Evolutionary conservation across 225 moss, liverwort and hornwort genomes (phyloP), one percentile per base, ranked within the genome.

Genomic region (Antitrichia curtipendula): DNA sequence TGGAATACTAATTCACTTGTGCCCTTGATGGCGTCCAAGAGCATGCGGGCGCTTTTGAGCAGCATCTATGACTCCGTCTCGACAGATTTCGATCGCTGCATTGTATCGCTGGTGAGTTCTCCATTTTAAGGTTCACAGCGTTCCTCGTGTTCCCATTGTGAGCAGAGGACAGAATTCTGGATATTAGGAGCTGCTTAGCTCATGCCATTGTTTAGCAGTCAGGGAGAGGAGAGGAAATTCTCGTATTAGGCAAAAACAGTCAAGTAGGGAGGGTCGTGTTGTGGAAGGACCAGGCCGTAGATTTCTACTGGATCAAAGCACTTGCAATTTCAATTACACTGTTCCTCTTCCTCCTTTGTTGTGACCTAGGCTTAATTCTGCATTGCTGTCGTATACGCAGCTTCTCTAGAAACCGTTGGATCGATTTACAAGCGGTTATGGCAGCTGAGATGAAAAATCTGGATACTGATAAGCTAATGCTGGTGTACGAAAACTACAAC

Each of bases 401-500:
- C 83, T 93, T 91, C 91, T 87, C 60, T 87, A 92, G 58, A 90
- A 89, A 68, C 91, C 92, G 41, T 71, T 97, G 84, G 92, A 96
- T 87, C 94, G 91, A 43, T 91, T 63, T 95, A 82, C 94, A 92
- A 89, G 94, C 90, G 71, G 95, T 95, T 93, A 95, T 96, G 97
- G 99, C 93, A 78, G 92, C 96, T 82, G 96, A 97, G 89, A 95
- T 95, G 52, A 99, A 94, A 90, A 96, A 95, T 83, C 28, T 95
- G 82, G 96, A 99, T 87, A 96, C 94, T 50, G 95, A 95, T 81
- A 95, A 95, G 95, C 95, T 96, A 91, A 91, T 96, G 93, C 91
- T 98, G 87, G 97, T 99, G 52, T 97, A 96, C 87, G 97, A 99
- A 88, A 99, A 99, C 76, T 99, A 99, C 80, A 99, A 93, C 87